Conservation (phyloP, 495 filamentous ascomycete species). For the Lindgomyces ingoldianus region DNA sequence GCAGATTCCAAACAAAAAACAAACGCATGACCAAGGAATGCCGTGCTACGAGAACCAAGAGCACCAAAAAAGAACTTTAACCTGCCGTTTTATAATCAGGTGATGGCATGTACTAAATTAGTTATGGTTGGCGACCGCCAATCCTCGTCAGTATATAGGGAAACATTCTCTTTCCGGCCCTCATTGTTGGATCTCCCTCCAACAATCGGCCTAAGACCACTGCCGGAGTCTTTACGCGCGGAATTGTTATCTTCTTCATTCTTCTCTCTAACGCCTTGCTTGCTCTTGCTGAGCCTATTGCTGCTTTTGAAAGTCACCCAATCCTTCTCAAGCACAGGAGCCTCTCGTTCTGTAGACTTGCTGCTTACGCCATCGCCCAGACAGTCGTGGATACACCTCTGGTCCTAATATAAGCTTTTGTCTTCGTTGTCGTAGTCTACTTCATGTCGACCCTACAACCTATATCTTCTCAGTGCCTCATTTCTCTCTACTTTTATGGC, state of each 20-base stretch:
- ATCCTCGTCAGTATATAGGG: slow-evolving; percentile 58
- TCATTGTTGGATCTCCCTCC: slow-evolving; percentile 78
- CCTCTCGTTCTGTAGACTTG: slow-evolving; percentile 81
- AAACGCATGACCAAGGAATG: slow-evolving; percentile 52
- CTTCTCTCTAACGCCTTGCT: slow-evolving; percentile 80
- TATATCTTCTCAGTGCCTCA: slow-evolving; percentile 82
- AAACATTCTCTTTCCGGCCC: slow-evolving; percentile 67
- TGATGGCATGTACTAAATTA: slow-evolving; percentile 63
- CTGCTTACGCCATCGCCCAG: slow-evolving; percentile 75
- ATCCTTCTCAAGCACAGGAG: slow-evolving; percentile 82
- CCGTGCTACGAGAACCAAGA: slow-evolving; percentile 49
- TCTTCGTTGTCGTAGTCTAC: slow-evolving; percentile 78
- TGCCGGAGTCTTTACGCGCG: slow-evolving; percentile 56
- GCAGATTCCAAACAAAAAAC: slow-evolving; percentile 56
- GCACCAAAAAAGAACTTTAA: slow-evolving; percentile 66
- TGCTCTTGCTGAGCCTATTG: slow-evolving; percentile 72
- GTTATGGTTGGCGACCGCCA: slow-evolving; percentile 65
- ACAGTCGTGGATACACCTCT: slow-evolving; percentile 75
- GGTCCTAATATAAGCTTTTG: slow-evolving; percentile 64
- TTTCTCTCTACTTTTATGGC: slow-evolving; percentile 63
- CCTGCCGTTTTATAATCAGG: slow-evolving; percentile 66
- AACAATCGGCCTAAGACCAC: slow-evolving; percentile 66
- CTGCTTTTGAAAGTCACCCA: slow-evolving; percentile 67
- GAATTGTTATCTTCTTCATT: slow-evolving; percentile 70
- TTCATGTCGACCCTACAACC: slow-evolving; percentile 71